phyloP scores from a whole-genome alignment of 1,139 yeast species.

The Torulaspora pretoriensis region DNA sequence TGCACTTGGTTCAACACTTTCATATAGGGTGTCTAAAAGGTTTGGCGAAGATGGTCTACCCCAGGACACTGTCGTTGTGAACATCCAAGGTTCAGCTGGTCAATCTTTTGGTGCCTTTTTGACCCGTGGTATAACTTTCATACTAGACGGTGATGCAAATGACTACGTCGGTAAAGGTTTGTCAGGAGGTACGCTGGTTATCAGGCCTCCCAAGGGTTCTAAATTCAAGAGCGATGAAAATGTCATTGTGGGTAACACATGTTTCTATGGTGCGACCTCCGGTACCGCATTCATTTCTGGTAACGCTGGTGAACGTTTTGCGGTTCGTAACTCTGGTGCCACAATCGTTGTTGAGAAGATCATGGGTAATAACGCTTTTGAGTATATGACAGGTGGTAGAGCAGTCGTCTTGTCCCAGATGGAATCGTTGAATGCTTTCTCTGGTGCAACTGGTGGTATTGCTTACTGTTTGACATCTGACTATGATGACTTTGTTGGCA shows the following conservation, averaged over 20 bases:
- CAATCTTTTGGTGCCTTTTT: conserved; percentile 98
- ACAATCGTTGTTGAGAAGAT: conserved; percentile 90
- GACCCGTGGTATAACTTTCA: conserved; percentile 93
- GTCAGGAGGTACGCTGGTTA: conserved; percentile 89
- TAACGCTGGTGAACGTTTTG: conserved; percentile 97
- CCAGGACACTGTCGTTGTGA: conserved; percentile 91
- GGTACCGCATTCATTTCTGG: conserved; percentile 94
- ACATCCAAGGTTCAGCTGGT: conserved; percentile 91
- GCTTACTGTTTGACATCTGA: conserved; percentile 95
- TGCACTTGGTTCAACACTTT: conserved; percentile 89
- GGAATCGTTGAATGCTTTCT: conserved; percentile 89
- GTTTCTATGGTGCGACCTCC: conserved; percentile 95
- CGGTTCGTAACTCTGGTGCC: conserved; percentile 98
- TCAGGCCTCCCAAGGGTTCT: conserved; percentile 84
- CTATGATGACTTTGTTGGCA: conserved; percentile 71
- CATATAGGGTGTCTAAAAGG: conserved; percentile 87
- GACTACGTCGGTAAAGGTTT: conserved; percentile 98
- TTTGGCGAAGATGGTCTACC: conserved; percentile 95
- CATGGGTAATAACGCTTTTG: conserved; percentile 98
- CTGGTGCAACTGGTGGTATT: conserved; percentile 99
- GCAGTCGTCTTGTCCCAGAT: conserved; percentile 88
- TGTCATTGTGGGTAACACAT: conserved; percentile 94
- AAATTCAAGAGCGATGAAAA: conserved; percentile 92
- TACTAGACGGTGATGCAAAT: conserved; percentile 94
- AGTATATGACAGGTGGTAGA: conserved; percentile 99